These are phyloP conservation scores for Penicillium argentinense DNA, from an alignment of 495 filamentous ascomycete genomes.

Conservation along the genomic window DNA sequence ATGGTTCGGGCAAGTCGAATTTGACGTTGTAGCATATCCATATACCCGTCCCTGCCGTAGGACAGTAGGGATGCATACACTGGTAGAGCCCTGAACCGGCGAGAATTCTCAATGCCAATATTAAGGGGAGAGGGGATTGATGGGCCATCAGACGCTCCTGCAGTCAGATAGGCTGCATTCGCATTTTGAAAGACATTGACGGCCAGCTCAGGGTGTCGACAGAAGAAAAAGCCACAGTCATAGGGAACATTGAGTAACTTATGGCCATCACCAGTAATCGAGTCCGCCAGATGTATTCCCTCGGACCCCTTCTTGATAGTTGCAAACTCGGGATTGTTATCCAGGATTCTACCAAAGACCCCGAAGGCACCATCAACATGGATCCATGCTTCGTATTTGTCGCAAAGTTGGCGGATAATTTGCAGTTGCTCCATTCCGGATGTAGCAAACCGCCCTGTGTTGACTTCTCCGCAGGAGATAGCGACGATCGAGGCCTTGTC, in stretches of 20 bases:
- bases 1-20: slow-evolving; percentile 68
- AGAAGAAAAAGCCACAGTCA: slow-evolving; percentile 88
- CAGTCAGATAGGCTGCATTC: slow-evolving; percentile 77
- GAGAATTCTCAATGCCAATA: slow-evolving; percentile 87
- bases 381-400: slow-evolving; percentile 78
- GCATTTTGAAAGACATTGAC: slow-evolving; percentile 74
- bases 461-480: slow-evolving; percentile 84
- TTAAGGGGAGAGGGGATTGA: slow-evolving; percentile 79
- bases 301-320: slow-evolving; percentile 52
- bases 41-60: slow-evolving; percentile 71
- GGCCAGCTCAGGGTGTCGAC: slow-evolving; percentile 56
- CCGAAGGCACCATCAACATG: slow-evolving; percentile 94
- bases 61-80: slow-evolving; percentile 79
- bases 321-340: slow-evolving; percentile 58
- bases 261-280: slow-evolving; percentile 82
- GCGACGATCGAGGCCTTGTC: slow-evolving; percentile 70
- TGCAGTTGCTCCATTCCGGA: slow-evolving; percentile 57
- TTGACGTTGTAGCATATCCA: slow-evolving; percentile 69
- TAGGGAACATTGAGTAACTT: slow-evolving; percentile 97
- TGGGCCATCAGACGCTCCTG: slow-evolving; percentile 30
- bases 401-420: slow-evolving; percentile 65
- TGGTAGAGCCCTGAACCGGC: slow-evolving; percentile 84
- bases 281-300: slow-evolving; percentile 83
- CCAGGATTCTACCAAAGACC: slow-evolving; percentile 70
- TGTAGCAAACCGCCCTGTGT: slow-evolving; percentile 82